Conservation (phyloP, 371 early-diverging fungal genomes). For the Saksenaea oblongispora region DNA sequence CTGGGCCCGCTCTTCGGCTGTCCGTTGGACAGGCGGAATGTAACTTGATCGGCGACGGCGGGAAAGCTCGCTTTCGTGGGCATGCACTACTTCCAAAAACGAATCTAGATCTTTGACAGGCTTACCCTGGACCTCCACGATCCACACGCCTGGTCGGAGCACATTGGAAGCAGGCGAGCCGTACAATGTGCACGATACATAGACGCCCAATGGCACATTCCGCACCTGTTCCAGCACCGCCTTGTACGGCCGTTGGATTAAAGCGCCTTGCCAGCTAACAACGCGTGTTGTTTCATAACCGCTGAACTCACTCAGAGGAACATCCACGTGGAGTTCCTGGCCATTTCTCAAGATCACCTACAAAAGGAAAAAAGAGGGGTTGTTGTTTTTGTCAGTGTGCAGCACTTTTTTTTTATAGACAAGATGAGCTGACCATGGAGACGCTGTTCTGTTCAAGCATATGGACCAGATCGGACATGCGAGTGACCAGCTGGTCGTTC, state of each 20-base stretch:
- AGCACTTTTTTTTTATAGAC: not conserved
- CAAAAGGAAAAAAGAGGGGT: not conserved
- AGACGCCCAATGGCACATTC: slow-evolving; percentile 70
- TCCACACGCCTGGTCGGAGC: slow-evolving; percentile 47
- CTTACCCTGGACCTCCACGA: slow-evolving; percentile 58
- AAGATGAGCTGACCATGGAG: not conserved
- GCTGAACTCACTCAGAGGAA: slow-evolving; percentile 58
- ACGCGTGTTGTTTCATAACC: slow-evolving; percentile 62
- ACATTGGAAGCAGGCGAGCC: slow-evolving; percentile 72
- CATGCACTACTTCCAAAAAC: slow-evolving; percentile 53
- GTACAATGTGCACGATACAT: slow-evolving; percentile 71
- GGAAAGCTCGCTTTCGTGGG: slow-evolving; percentile 28
- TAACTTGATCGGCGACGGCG: slow-evolving; percentile 25
- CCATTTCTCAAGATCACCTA: slow-evolving; percentile 64
- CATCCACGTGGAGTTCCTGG: slow-evolving; percentile 39
- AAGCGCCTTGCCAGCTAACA: slow-evolving; percentile 85
- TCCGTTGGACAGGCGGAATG: slow-evolving; percentile 32
- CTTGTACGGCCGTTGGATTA: slow-evolving; percentile 79
- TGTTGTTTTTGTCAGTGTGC: slow-evolving; percentile 7
- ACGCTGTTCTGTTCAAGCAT: slow-evolving; percentile 21
- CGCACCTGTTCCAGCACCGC: slow-evolving; percentile 83
- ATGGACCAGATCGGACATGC: slow-evolving; percentile 67
- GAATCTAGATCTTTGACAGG: slow-evolving; percentile 49
- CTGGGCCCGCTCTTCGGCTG: slow-evolving; percentile 15
- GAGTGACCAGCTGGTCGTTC: slow-evolving; percentile 67